Base-by-base conservation (phyloP, 1,284 basidiomycete genomes). In the Gomphus bonarii region DNA sequence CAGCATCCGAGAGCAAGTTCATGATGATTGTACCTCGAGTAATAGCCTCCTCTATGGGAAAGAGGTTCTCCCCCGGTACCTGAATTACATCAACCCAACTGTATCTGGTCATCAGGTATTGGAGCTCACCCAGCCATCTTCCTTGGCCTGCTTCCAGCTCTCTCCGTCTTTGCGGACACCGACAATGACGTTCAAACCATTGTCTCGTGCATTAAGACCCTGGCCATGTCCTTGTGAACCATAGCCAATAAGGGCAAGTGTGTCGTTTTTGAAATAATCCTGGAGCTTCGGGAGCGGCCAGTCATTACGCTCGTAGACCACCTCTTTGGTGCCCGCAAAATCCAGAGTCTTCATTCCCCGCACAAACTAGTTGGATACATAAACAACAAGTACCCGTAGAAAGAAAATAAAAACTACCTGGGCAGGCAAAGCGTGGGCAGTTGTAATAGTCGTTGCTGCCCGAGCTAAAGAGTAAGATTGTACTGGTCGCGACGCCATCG, bases 211-310 rank as follows among this genome's bases (percentile, higher is more conserved):
- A 73, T 99, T 99, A 72, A 99, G 78, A 66, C 95, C 95, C 76
- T 99, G 97, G 50, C 95, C 97, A 73, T 99, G 95, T 55, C 95
- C 95, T 75, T 94, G 91, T n/a, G 97, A 98, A 64, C 97, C 97
- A 72, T 99, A 99, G 62, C 97, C 94, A 66, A 98, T 97, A 73
- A 99, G 84, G 63, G 95, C 95, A 61, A 99, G 91, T 64, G 95
- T 98, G 75, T 99, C 97, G 71, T 98, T 88, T 78, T 98, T 98
- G 82, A 99, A 97, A 80, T 94, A 97, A 70, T 98, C 94, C 73
- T 98, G 95, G 70, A 99, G 86, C 76, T 92, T 97, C 66, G 93
- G 85, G 61, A 95, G 77, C 46, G 95, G 97, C 97, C 97, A 99
- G 82, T 99, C 95, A 67, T 82, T 82, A 64, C 95, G 92, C 81